These are phyloP conservation scores for Neodidymelliopsis sp. DNA, from an alignment of 2,329 filamentous ascomycete genomes.

Conservation along the genomic window DNA sequence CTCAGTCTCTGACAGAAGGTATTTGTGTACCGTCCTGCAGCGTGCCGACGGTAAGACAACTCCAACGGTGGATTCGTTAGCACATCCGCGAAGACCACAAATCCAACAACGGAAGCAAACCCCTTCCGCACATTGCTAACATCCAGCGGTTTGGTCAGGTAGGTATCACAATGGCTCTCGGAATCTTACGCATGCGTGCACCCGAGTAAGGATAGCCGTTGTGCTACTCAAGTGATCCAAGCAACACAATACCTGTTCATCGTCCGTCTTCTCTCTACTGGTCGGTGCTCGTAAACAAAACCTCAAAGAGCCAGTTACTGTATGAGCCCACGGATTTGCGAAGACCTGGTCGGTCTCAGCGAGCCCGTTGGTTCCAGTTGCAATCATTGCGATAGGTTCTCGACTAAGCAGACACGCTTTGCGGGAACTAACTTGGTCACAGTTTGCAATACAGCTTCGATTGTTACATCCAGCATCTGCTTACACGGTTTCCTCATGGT, in stretches of 20 bases:
- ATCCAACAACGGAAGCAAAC: conserved; percentile 6
- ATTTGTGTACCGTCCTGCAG: conserved; percentile 2
- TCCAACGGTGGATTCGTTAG: neutral
- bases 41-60: conserved; percentile 6
- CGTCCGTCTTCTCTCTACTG: neutral
- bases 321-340: too few relatives aligned
- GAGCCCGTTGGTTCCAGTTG: too few relatives aligned
- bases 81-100: neutral
- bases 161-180: neutral
- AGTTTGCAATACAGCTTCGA: conserved; percentile 14
- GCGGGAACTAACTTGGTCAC: conserved; percentile 19
- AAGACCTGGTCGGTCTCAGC: neutral
- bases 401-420: neutral
- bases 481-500: conserved; percentile 15
- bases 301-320: too few relatives aligned
- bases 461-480: conserved; percentile 11
- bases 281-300: too few relatives aligned
- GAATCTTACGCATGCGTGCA: neutral
- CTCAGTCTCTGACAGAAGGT: neutral
- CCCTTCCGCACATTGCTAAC: conserved; percentile 6
- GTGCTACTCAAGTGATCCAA: neutral
- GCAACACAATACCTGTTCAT: neutral
- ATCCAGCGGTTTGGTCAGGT: neutral
- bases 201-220: conserved; percentile 1
- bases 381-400: conserved; percentile 11